Conservation (phyloP, 805 yeast genomes). For the Metschnikowia proteae region DNA sequence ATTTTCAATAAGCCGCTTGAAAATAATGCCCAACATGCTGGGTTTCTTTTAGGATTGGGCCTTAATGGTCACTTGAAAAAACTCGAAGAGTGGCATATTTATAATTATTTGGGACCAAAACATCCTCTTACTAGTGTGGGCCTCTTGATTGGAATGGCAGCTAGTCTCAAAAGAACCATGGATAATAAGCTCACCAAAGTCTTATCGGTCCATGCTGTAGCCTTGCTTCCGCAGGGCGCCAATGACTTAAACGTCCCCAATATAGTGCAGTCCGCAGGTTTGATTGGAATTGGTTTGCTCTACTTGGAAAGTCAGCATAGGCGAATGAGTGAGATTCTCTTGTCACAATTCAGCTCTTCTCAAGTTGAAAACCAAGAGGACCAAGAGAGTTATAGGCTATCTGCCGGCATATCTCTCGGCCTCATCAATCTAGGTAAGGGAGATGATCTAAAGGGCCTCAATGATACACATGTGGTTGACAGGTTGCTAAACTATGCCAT, state of each 20-base stretch:
- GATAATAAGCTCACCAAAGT: slow-evolving; percentile 86
- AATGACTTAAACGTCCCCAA: slow-evolving; percentile 80
- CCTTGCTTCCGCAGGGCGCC: slow-evolving; percentile 86
- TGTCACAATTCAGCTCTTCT: slow-evolving; percentile 59
- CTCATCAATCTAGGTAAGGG: slow-evolving; percentile 79
- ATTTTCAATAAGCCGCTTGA: slow-evolving; percentile 74
- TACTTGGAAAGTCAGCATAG: slow-evolving; percentile 77
- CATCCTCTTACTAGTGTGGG: slow-evolving; percentile 84
- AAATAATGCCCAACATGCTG: slow-evolving; percentile 83
- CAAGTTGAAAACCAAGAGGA: slow-evolving; percentile 55
- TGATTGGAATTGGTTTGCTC: slow-evolving; percentile 84
- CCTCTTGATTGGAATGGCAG: slow-evolving; percentile 85
- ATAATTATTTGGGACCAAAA: slow-evolving; percentile 87
- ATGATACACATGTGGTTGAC: slow-evolving; percentile 64
- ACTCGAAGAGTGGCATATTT: slow-evolving; percentile 94
- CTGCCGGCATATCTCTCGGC: slow-evolving; percentile 89
- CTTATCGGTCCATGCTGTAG: slow-evolving; percentile 87
- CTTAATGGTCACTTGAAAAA: slow-evolving; percentile 79
- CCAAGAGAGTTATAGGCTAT: slow-evolving; percentile 76
- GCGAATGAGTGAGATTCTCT: slow-evolving; percentile 75
- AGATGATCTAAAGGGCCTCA: slow-evolving; percentile 51
- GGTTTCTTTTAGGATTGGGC: slow-evolving; percentile 89
- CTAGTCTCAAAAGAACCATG: slow-evolving; percentile 78
- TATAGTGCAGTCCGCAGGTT: slow-evolving; percentile 86
- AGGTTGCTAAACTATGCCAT: slow-evolving; percentile 54